Percentiles rank a stretch among this genome's conserved stretches.
These are phyloP conservation scores for Exophiala oligosperma DNA, from an alignment of 2,329 filamentous ascomycete species.

Conservation along the genomic window DNA sequence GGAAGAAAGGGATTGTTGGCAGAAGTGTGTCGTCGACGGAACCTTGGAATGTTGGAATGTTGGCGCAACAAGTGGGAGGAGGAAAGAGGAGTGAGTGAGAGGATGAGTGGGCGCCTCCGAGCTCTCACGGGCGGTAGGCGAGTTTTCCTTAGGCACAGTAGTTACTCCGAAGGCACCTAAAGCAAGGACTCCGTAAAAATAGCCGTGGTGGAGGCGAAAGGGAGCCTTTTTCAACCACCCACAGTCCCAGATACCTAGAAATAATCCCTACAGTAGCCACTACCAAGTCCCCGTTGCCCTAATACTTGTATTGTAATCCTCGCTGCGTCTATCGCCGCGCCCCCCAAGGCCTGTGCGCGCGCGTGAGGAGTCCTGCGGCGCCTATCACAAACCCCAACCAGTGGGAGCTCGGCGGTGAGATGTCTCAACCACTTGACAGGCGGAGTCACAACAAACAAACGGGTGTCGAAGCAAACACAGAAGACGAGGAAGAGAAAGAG, in stretches of 20 bases:
- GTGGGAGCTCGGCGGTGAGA: slow-evolving; percentile 3
- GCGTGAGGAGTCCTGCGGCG: not conserved
- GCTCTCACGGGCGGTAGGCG: too few relatives aligned
- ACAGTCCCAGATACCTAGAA: too few relatives aligned
- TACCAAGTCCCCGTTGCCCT: too few relatives aligned
- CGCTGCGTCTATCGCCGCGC: not conserved
- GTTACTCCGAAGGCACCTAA: too few relatives aligned
- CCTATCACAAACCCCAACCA: slow-evolving; percentile 1
- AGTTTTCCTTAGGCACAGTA: too few relatives aligned
- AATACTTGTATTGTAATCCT: not conserved
- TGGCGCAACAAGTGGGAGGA: slow-evolving; percentile 11
- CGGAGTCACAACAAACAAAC: slow-evolving; percentile 21
- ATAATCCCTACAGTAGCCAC: too few relatives aligned
- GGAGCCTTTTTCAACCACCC: too few relatives aligned
- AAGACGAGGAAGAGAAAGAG: not conserved
- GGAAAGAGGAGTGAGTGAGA: not conserved
- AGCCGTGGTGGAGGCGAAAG: too few relatives aligned
- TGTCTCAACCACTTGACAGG: slow-evolving; percentile 8
- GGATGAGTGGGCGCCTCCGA: not conserved
- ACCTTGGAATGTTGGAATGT: slow-evolving; percentile 25
- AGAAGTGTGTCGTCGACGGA: slow-evolving; percentile 4
- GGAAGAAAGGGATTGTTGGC: slow-evolving; percentile 6
- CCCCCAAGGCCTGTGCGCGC: not conserved
- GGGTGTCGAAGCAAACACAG: not conserved
- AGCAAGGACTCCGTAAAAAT: too few relatives aligned